These are phyloP conservation scores for Emydomyces testavorans DNA, from an alignment of 2,329 filamentous ascomycete species.

Conservation along the genomic window DNA sequence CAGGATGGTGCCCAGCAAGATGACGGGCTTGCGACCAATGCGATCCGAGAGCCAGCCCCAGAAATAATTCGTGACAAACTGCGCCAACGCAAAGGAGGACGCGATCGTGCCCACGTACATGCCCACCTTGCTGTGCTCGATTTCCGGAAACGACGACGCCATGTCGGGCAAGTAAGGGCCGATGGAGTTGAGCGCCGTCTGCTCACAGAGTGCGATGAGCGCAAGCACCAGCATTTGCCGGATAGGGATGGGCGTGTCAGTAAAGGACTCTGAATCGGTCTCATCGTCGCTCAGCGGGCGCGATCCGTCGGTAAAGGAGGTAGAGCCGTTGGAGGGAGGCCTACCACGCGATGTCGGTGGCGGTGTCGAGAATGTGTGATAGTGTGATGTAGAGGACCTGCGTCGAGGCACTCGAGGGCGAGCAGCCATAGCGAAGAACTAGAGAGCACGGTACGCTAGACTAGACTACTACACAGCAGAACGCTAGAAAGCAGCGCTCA, in stretches of 20 bases:
- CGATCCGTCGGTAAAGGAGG: not conserved
- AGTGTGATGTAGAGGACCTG: conserved; percentile 29
- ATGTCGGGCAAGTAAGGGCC: conserved; percentile 90
- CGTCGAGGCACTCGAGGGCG: conserved; percentile 6
- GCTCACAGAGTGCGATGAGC: conserved; percentile 79
- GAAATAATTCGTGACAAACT: conserved; percentile 82
- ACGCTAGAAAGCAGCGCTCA: not conserved
- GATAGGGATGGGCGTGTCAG: conserved; percentile 62
- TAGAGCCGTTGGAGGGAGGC: conserved; percentile 31
- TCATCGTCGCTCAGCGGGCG: conserved; percentile 20
- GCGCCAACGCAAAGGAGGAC: conserved; percentile 81
- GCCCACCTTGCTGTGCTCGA: conserved; percentile 59
- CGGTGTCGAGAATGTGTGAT: conserved; percentile 40
- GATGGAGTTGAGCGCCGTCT: conserved; percentile 94
- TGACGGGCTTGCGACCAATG: conserved; percentile 70
- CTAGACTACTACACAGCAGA: too few relatives aligned
- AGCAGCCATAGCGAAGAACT: conserved; percentile 1
- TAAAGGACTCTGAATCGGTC: conserved; percentile 13
- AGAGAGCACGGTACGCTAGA: not conserved
- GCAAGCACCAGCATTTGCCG: conserved; percentile 76
- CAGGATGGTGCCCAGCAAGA: conserved; percentile 69
- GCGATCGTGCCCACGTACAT: conserved; percentile 85
- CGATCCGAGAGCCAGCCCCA: conserved; percentile 78
- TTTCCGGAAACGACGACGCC: conserved; percentile 73
- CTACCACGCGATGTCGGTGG: conserved; percentile 38